A percentile compares a stretch with the other conserved stretches of the same genome.
Evolutionary conservation across 2,329 filamentous ascomycete species (phyloP).

Genomic region (Aureobasidium sp.): DNA sequence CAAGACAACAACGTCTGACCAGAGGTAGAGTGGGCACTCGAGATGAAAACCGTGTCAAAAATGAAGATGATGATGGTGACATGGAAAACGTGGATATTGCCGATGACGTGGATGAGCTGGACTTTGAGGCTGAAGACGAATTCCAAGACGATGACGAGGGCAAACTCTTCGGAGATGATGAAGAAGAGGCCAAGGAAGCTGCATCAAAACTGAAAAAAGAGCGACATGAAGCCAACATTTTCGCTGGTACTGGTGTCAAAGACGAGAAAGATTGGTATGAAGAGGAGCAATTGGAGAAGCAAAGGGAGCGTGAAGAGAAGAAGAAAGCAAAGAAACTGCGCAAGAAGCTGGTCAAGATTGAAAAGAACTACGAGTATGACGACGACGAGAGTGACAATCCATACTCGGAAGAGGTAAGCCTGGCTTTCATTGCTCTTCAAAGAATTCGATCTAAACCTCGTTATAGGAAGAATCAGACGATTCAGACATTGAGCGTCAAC

Average conservation of each 20-base stretch:
- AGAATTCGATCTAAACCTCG: background rate
- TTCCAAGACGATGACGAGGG: constrained; percentile 88
- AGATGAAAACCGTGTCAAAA: constrained; percentile 21
- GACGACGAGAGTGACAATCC: constrained; percentile 41
- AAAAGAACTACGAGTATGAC: constrained; percentile 80
- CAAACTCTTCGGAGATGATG: constrained; percentile 72
- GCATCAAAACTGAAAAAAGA: constrained; percentile 61
- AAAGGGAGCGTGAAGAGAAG: constrained; percentile 60
- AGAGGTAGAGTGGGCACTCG: constrained; percentile 40
- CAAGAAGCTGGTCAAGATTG: constrained; percentile 74
- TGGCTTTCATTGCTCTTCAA: constrained; percentile 11
- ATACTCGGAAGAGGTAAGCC: constrained; percentile 12
- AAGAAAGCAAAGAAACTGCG: constrained; percentile 67
- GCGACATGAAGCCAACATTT: constrained; percentile 80
- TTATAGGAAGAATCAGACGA: constrained; percentile 49
- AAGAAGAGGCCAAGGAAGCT: constrained; percentile 57
- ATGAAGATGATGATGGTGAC: constrained; percentile 35
- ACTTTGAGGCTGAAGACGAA: constrained; percentile 56
- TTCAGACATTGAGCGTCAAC: constrained; percentile 55
- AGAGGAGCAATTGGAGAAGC: constrained; percentile 57
- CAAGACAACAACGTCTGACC: constrained; percentile 41
- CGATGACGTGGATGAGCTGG: constrained; percentile 55
- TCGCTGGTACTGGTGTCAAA: constrained; percentile 47
- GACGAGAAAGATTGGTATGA: constrained; percentile 48
- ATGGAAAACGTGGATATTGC: constrained; percentile 34